These are phyloP conservation scores for Pouteria glomerata DNA, from an alignment of 148 eudicot species.

Conservation along the genomic window DNA sequence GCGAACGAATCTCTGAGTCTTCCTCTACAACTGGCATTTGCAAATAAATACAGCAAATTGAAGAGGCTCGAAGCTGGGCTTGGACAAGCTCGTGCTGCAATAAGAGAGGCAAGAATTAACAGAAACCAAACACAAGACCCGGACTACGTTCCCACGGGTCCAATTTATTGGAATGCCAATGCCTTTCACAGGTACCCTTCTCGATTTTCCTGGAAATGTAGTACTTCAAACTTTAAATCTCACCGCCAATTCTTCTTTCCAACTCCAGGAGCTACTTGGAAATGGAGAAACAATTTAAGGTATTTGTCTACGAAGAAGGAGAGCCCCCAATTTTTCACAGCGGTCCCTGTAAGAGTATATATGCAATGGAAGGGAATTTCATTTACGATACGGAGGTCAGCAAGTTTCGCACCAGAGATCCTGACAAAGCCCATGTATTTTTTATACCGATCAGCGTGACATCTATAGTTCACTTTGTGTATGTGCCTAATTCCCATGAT, in stretches of 20 bases:
- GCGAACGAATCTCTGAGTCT: neutral
- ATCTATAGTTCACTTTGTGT: slow-evolving; percentile 37
- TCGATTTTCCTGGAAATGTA: too few species aligned
- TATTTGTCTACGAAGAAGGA: slow-evolving; percentile 64
- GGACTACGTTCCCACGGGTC: slow-evolving; percentile 22
- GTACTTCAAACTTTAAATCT: too few species aligned
- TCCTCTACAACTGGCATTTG: neutral
- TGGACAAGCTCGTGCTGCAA: slow-evolving; percentile 46
- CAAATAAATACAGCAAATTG: neutral
- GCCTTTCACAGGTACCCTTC: slow-evolving; percentile 28
- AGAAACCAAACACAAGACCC: slow-evolving; percentile 12
- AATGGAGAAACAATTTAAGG: slow-evolving; percentile 62
- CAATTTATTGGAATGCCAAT: slow-evolving; percentile 24
- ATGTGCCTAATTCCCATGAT: slow-evolving; percentile 37
- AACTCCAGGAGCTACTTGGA: slow-evolving; percentile 61
- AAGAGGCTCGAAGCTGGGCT: slow-evolving; percentile 43
- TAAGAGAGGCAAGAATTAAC: slow-evolving; percentile 28
- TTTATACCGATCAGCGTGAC: slow-evolving; percentile 63
- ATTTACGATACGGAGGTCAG: slow-evolving; percentile 47
- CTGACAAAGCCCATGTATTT: slow-evolving; percentile 50
- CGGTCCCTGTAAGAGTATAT: slow-evolving; percentile 56
- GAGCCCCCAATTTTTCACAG: slow-evolving; percentile 64
- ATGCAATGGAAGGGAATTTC: slow-evolving; percentile 62
- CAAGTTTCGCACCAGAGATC: slow-evolving; percentile 48
- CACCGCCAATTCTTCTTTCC: neutral